Conservation (phyloP, 345 rosid genomes). For the Populus tremula region DNA sequence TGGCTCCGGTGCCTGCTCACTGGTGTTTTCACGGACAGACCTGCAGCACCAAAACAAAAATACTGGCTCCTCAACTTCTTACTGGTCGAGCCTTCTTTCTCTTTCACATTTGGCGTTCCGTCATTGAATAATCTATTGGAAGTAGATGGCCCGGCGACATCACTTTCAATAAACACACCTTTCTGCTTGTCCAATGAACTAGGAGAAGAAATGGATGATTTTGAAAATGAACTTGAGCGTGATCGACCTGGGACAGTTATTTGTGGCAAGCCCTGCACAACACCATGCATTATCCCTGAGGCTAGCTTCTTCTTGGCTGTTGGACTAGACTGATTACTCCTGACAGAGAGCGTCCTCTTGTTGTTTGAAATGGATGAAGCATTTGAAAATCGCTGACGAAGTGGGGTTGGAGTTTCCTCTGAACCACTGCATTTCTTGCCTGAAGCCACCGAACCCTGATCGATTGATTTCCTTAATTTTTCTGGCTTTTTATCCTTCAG, state of each 20-base stretch:
- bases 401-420: slow-evolving; percentile 54
- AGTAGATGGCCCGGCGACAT: slow-evolving; percentile 50
- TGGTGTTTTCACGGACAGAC: slow-evolving; percentile 46
- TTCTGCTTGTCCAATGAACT: slow-evolving; percentile 62
- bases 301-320: slow-evolving; percentile 70
- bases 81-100: slow-evolving; percentile 38
- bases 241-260: slow-evolving; percentile 42
- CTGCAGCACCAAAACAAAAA: slow-evolving; percentile 68
- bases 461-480: slow-evolving; percentile 11
- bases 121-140: slow-evolving; percentile 30
- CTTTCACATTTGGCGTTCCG: slow-evolving; percentile 27
- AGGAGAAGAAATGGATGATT: slow-evolving; percentile 59
- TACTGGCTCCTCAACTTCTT: slow-evolving; percentile 54
- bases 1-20: slow-evolving; percentile 40
- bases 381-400: slow-evolving; percentile 64
- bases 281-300: slow-evolving; percentile 54
- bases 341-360: slow-evolving; percentile 67
- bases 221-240: slow-evolving; percentile 77
- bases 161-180: slow-evolving; percentile 43
- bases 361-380: slow-evolving; percentile 46
- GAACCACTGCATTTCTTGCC: slow-evolving; percentile 25
- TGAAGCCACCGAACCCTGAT: slow-evolving; percentile 28
- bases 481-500: slow-evolving; percentile 40
- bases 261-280: slow-evolving; percentile 49
- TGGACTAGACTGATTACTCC: slow-evolving; percentile 80